Base-by-base conservation (phyloP, 495 filamentous ascomycete species). In the Hyaloscypha bicolor region DNA sequence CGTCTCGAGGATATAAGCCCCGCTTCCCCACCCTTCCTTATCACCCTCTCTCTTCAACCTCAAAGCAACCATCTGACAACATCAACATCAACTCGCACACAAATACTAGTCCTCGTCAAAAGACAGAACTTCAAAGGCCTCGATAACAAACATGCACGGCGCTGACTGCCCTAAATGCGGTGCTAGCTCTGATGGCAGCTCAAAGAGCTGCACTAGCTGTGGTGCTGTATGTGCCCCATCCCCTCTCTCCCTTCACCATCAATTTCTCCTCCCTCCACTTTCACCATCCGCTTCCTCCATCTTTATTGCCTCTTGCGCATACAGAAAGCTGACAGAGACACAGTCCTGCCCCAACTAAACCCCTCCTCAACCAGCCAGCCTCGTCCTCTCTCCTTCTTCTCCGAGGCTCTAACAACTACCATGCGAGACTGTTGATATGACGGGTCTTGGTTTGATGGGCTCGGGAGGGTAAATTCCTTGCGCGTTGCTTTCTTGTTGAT, bases 91-190 rank as follows among this genome's bases (percentile, higher is more conserved):
- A 29, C 6, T 32, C 45, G 8, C 53, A n/a, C 6, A 32, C 11
- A 48, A 25, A 25, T 2, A 25, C 25, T 25, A 25, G 1, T 25
- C 25, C 25, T 25, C 45, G n/a, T 31, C 25, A 42, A 16, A 33
- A 48, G n/a, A n/a, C 52, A 35, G 8, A 55, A 25, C 25, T 25
- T 25, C 25, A 25, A 25, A 25, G 2, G 25, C 25, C 25, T 25
- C 2, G n/a, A 21, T 9, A 65, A 33, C 2, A 65, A 73, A 69
- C 21, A 72, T 72, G 70, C 70, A 74, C 70, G 68, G 68, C 8
- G 21, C 62, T n/a, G 60, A 39, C 55, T 74, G 72, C 60, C 72
- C 72, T 31, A 72, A 64, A 63, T 74, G 72, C 51, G 72, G 72
- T 39, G 68, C 70, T 33, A 32, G 60, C 16, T 51, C 59, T 39